phyloP scores from a whole-genome alignment of 176 grass and related monocot genomes.

The Metroxylon sagu region DNA sequence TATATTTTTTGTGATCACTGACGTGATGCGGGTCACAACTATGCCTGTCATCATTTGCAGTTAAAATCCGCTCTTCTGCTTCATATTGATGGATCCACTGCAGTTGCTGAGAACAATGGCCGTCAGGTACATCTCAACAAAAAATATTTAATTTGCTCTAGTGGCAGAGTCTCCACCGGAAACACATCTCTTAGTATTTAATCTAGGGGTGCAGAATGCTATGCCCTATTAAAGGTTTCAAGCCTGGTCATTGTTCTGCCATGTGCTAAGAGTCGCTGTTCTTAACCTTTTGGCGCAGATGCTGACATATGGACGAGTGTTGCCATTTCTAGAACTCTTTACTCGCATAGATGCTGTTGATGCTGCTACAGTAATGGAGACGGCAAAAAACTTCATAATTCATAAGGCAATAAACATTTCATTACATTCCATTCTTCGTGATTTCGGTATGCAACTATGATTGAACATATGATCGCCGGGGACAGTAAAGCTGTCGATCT shows the following conservation, averaged over 20 bases:
- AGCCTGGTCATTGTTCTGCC: too few species aligned
- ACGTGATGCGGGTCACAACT: too few species aligned
- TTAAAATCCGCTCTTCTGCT: conserved; percentile 86
- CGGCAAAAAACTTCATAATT: conserved; percentile 65
- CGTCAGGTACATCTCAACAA: conserved; percentile 53
- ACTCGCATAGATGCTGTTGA: conserved; percentile 92
- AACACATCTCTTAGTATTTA: too few species aligned
- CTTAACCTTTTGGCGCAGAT: conserved; percentile 43
- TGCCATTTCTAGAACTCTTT: conserved; percentile 89
- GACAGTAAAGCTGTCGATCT: too few species aligned
- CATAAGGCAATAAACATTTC: conserved; percentile 47
- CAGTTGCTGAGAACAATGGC: conserved; percentile 90
- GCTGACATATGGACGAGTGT: conserved; percentile 77
- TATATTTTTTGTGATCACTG: too few species aligned
- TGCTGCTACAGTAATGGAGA: conserved; percentile 68
- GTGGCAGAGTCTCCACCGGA: too few species aligned
- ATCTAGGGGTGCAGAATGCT: too few species aligned
- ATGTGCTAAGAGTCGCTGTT: too few species aligned
- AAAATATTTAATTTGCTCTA: not conserved
- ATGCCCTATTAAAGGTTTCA: too few species aligned
- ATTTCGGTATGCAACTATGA: too few species aligned
- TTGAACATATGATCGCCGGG: too few species aligned
- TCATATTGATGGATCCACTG: conserved; percentile 87
- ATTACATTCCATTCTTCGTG: too few species aligned
- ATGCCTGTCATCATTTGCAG: conserved; percentile 22